Evolutionary conservation across 495 filamentous ascomycete species (phyloP), one percentile per base, ranked within the genome.

Genomic region (Neurospora sp.): DNA sequence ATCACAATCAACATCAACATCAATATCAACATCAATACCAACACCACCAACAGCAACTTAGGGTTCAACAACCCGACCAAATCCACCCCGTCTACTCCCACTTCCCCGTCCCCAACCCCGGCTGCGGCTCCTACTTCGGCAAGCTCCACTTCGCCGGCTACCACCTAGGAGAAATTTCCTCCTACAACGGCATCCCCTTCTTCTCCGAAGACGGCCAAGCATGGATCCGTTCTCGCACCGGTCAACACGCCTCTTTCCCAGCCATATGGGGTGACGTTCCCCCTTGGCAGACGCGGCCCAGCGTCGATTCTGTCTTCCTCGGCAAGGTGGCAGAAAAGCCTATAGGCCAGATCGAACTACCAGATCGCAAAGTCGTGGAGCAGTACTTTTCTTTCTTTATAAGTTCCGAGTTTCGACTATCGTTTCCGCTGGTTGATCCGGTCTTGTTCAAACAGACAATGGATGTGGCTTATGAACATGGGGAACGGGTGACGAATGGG

Each of bases 121-220:
- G 18, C 53, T 18, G 12, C 53, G 39, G 31, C 27, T 65, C 71
- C 39, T 44, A 72, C 61, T 78, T 78, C 20, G 77, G 77, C 18
- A 82, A 83, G 7, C 80, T 86, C 9, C 84, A 86, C 71, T 86
- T 87, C 70, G 85, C 86, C 10, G 85, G 86, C 5, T 78, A 81
- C 53, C 80, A 85, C 73, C 71, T 87, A 7, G 84, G 86, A 12
- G 79, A 79, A 5, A 82, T 86, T 44, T 86, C 83, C 73, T 70
- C 82, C 46, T 80, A 84, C 69, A 84, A 83, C 1, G 84, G 84
- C 8, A 81, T 86, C 10, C 86, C 85, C 12, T 80, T 85, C 39
- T 76, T 87, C 40, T 79, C 85, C 0, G 78, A 80, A 1, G 83
- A 85, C 41, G 84, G 85, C 2, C 83, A 81, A 69, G 75, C 80